Conservation (phyloP, 768 basidiomycete genomes). For the Lanmaoa pseudosensibilis region DNA sequence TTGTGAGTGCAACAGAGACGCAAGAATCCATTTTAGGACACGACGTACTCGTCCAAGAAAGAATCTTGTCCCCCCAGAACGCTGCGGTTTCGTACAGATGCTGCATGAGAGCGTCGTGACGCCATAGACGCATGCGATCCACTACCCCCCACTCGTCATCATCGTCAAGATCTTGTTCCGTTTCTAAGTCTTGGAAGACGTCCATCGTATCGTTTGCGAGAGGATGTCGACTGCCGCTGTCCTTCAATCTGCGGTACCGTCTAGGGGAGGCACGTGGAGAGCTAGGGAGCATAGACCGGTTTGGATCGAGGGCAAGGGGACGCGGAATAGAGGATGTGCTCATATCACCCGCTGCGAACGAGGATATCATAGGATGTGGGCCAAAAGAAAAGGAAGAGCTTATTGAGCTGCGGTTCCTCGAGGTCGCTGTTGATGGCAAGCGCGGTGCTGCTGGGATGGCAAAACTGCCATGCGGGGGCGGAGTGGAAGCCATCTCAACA, state of each 20-base stretch:
- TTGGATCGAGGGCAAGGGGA: constrained; percentile 72
- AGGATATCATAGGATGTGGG: constrained; percentile 72
- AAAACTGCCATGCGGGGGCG: constrained; percentile 47
- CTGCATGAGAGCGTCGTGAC: constrained; percentile 98
- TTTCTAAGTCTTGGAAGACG: constrained; percentile 68
- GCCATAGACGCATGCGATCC: constrained; percentile 94
- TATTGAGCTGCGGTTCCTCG: constrained; percentile 64
- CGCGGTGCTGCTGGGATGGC: constrained; percentile 48
- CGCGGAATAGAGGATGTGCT: constrained; percentile 57
- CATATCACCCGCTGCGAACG: constrained; percentile 63
- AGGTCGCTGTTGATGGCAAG: constrained; percentile 53
- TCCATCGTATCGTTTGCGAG: constrained; percentile 75
- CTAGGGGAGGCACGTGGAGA: constrained; percentile 75
- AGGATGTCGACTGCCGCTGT: constrained; percentile 60
- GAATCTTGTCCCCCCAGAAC: constrained; percentile 98
- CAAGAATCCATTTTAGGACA: constrained; percentile 15
- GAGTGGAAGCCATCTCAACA: constrained; percentile 42
- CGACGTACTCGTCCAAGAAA: constrained; percentile 89
- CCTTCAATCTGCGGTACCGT: constrained; percentile 53
- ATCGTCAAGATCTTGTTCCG: constrained; percentile 60
- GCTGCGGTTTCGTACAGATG: constrained; percentile 96
- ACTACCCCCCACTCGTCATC: constrained; percentile 81
- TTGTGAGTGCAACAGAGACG: constrained; percentile 5
- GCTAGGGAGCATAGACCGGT: constrained; percentile 70
- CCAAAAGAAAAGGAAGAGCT: constrained; percentile 84